Conservation (phyloP, 2,329 filamentous ascomycete species). For the Colletotrichum sp. region DNA sequence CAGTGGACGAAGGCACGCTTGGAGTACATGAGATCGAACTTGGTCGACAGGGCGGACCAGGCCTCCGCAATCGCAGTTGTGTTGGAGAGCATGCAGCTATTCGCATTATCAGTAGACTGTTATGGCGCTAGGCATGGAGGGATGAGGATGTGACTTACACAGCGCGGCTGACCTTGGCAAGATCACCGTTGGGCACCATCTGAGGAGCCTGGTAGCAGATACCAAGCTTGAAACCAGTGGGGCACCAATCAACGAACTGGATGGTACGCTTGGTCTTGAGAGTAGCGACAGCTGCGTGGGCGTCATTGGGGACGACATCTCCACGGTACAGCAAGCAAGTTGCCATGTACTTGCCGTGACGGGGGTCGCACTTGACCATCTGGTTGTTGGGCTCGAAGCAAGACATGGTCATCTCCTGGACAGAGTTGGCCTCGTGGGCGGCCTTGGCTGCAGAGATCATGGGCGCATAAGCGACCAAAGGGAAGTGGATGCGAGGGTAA, state of each 20-base stretch:
- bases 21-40: slow-evolving; percentile 99
- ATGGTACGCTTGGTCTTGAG: slow-evolving; percentile 99
- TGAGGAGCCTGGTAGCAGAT: slow-evolving; percentile 99
- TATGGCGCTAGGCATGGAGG: neutral
- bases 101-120: neutral
- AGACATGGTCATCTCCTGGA: slow-evolving; percentile 97
- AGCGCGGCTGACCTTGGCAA: slow-evolving; percentile 97
- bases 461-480: slow-evolving; percentile 93
- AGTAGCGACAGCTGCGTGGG: slow-evolving; percentile 88
- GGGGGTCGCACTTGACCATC: slow-evolving; percentile 99
- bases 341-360: slow-evolving; percentile 99
- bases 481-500: slow-evolving; percentile 99
- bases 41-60: slow-evolving; percentile 94
- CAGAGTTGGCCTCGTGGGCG: slow-evolving; percentile 96
- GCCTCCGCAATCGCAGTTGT: slow-evolving; percentile 98
- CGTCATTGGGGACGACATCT: slow-evolving; percentile 96
- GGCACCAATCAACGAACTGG: slow-evolving; percentile 99
- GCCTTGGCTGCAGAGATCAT: slow-evolving; percentile 96
- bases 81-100: slow-evolving; percentile 96
- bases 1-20: slow-evolving; percentile 99
- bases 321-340: slow-evolving; percentile 98
- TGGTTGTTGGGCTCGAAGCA: slow-evolving; percentile 99
- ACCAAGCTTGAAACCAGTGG: slow-evolving; percentile 99
- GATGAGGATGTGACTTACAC: slow-evolving; percentile 70
- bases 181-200: slow-evolving; percentile 94